Percentiles rank a stretch among this genome's conserved stretches.
phyloP scores from a whole-genome alignment of 768 basidiomycete species.

The Sarcodon aspratus region DNA sequence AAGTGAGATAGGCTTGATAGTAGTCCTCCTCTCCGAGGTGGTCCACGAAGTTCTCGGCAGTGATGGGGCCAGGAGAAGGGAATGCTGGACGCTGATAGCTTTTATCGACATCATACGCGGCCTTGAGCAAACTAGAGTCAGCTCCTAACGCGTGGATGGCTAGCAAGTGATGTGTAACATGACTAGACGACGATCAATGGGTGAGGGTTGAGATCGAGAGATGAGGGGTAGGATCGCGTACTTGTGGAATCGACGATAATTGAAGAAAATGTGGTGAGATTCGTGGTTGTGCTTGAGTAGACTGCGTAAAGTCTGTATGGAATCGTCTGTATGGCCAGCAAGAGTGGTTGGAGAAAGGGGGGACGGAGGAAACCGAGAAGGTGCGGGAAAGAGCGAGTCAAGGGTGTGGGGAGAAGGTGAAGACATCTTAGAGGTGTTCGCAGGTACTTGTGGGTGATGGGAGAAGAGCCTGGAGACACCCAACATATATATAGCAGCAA shows the following conservation, averaged over 20 bases:
- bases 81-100: constrained; percentile 25
- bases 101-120: constrained; percentile 30
- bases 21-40: constrained; percentile 51
- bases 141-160: constrained; percentile 56
- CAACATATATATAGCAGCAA: no score
- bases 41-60: constrained; percentile 33
- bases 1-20: constrained; percentile 46
- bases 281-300: constrained; percentile 18
- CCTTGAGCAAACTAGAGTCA: constrained; percentile 25
- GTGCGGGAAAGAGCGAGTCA: constrained; percentile 20
- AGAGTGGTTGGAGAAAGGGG: constrained; percentile 20
- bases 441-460: no score
- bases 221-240: constrained; percentile 5
- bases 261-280: constrained; percentile 23
- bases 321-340: constrained; percentile 23
- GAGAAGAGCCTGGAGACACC: no score
- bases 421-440: neutral
- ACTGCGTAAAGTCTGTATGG: constrained; percentile 13
- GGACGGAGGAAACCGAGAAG: constrained; percentile 16
- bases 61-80: constrained; percentile 33
- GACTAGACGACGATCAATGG: constrained; percentile 19
- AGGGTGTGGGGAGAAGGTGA: constrained; percentile 8
- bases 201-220: neutral
- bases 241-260: constrained; percentile 24
- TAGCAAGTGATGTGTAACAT: constrained; percentile 44